A percentile compares a stretch with the other conserved stretches of the same genome.
These are phyloP conservation scores for Dispira parvispora DNA, from an alignment of 192 early-diverging fungal genomes.

Conservation along the genomic window DNA sequence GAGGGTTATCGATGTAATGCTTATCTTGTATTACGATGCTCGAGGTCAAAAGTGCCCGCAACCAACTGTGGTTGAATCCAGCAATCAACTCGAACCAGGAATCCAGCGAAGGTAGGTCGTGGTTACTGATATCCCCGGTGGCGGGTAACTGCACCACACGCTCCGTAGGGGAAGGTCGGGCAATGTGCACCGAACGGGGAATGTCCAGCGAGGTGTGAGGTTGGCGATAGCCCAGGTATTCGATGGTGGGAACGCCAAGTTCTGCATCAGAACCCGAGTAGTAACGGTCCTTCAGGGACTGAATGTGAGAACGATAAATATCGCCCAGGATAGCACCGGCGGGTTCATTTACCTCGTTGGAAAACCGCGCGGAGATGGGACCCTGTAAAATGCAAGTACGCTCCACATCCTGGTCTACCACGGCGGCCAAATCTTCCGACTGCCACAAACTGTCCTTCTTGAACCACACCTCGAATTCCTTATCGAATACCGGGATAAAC, in stretches of 20 bases:
- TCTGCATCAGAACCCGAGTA: slow-evolving; percentile 38
- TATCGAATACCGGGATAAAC: slow-evolving; percentile 74
- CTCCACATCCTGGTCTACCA: slow-evolving; percentile 68
- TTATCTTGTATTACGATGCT: slow-evolving; percentile 64
- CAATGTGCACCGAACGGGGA: slow-evolving; percentile 21
- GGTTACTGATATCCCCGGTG: slow-evolving; percentile 18
- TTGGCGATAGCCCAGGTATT: slow-evolving; percentile 42
- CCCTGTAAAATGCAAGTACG: slow-evolving; percentile 81
- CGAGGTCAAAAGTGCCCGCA: slow-evolving; percentile 64
- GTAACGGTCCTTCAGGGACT: slow-evolving; percentile 47
- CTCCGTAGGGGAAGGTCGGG: slow-evolving; percentile 22
- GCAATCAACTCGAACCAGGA: slow-evolving; percentile 59
- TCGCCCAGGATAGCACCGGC: slow-evolving; percentile 75
- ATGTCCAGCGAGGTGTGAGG: slow-evolving; percentile 8
- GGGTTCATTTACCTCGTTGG: slow-evolving; percentile 59
- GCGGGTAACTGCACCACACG: slow-evolving; percentile 42
- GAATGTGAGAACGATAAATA: slow-evolving; percentile 68
- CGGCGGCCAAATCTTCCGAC: slow-evolving; percentile 67
- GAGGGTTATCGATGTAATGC: slow-evolving; percentile 44
- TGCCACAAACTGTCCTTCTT: slow-evolving; percentile 86
- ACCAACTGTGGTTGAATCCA: slow-evolving; percentile 59
- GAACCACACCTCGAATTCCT: slow-evolving; percentile 77
- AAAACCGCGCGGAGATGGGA: slow-evolving; percentile 60
- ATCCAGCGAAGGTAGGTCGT: background rate
- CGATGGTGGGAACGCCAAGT: slow-evolving; percentile 49